Conservation (phyloP, 495 filamentous ascomycete genomes). For the Echria macrotheca region DNA sequence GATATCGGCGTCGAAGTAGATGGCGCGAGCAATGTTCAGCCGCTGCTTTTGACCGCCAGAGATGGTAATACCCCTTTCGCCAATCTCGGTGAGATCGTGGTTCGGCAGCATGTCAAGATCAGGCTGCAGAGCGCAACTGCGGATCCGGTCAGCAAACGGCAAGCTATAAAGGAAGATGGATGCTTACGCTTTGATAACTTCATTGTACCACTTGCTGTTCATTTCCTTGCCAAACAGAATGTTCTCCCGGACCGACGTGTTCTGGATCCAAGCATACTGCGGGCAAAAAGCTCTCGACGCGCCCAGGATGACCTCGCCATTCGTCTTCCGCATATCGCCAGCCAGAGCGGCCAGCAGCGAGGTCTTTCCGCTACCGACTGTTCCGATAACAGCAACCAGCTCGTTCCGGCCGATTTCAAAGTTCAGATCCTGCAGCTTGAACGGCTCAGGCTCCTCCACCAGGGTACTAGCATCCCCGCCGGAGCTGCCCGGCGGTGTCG, state of each 20-base stretch:
- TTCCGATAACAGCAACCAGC: slow-evolving; percentile 83
- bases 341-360: slow-evolving; percentile 86
- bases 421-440: slow-evolving; percentile 70
- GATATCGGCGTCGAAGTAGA: slow-evolving; percentile 78
- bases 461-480: slow-evolving; percentile 50
- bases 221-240: slow-evolving; percentile 84
- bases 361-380: slow-evolving; percentile 87
- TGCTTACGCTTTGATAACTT: slow-evolving; percentile 47
- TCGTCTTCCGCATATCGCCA: slow-evolving; percentile 85
- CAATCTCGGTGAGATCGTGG: slow-evolving; percentile 69
- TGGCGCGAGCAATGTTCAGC: slow-evolving; percentile 76
- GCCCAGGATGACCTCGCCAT: slow-evolving; percentile 66
- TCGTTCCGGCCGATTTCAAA: slow-evolving; percentile 75
- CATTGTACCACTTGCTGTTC: slow-evolving; percentile 59
- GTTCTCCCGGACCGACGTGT: slow-evolving; percentile 77
- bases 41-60: slow-evolving; percentile 83
- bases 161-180: not conserved
- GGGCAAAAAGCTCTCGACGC: slow-evolving; percentile 83
- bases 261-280: slow-evolving; percentile 97
- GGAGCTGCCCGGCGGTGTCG: slow-evolving; percentile 19
- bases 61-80: slow-evolving; percentile 74
- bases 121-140: slow-evolving; percentile 62
- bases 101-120: slow-evolving; percentile 73
- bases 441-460: slow-evolving; percentile 61
- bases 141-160: slow-evolving; percentile 14